A percentile compares a stretch with the other conserved stretches of the same genome.
These are phyloP conservation scores for Adansonia grandidieri DNA, from an alignment of 441 rosid genomes.

Conservation along the genomic window DNA sequence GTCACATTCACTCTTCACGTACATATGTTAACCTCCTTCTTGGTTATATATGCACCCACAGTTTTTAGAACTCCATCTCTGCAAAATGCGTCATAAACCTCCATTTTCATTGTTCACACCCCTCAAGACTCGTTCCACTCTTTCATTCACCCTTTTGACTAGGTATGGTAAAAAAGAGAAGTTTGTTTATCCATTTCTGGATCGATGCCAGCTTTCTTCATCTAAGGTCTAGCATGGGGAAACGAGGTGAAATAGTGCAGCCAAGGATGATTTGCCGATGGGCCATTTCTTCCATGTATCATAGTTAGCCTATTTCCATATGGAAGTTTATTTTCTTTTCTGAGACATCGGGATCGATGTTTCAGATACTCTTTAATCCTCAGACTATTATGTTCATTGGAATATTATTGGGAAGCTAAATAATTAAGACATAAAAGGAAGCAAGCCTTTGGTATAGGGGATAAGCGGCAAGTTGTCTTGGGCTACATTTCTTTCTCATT, in stretches of 20 bases:
- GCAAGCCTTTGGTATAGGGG: neutral
- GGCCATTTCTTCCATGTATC: slow-evolving; percentile 1
- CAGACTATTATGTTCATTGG: slow-evolving; percentile 1
- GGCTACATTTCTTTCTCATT: slow-evolving; percentile 48
- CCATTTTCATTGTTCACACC: neutral
- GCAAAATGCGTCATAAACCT: neutral
- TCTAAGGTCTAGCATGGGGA: slow-evolving; percentile 43
- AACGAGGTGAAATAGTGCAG: slow-evolving; percentile 42
- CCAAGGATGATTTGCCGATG: slow-evolving; percentile 64
- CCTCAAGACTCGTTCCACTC: neutral
- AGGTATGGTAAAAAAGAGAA: neutral
- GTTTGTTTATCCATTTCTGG: neutral
- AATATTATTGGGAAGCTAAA: neutral
- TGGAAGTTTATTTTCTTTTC: neutral
- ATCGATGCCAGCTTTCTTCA: slow-evolving; percentile 16
- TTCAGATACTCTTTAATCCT: neutral
- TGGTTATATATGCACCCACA: slow-evolving; percentile 16
- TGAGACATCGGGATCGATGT: neutral
- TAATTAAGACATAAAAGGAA: neutral
- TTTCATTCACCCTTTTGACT: neutral
- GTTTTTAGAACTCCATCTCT: neutral
- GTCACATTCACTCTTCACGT: neutral
- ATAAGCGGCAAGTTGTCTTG: slow-evolving; percentile 46
- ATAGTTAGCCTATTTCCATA: neutral
- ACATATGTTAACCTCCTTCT: neutral